phyloP scores from a whole-genome alignment of 106 monocot genomes.

The Allium sativum region DNA sequence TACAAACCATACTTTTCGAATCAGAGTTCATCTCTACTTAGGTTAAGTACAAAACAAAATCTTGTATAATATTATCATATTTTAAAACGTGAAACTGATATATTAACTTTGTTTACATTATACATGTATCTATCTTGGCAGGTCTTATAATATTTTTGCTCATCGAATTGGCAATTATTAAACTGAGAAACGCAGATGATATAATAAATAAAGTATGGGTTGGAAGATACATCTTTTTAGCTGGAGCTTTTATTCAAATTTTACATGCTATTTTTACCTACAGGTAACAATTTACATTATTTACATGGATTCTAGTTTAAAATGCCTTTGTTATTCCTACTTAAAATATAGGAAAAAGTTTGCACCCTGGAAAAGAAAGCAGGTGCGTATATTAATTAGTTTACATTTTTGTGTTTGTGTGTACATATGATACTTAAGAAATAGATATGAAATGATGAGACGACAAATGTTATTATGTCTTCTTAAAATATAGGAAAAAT shows the following conservation, averaged over 20 bases:
- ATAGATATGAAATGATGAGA: no score
- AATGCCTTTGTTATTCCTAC: no score
- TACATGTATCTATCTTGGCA: neutral
- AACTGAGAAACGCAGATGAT: slow-evolving; percentile 12
- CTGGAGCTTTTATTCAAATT: slow-evolving; percentile 46
- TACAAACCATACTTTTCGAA: slow-evolving; percentile 65
- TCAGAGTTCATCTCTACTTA: slow-evolving; percentile 65
- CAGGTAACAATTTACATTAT: neutral
- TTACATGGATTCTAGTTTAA: no score
- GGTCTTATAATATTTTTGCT: slow-evolving; percentile 59
- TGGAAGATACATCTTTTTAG: slow-evolving; percentile 42
- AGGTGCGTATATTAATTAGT: slow-evolving; percentile 18
- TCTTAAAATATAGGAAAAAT: neutral
- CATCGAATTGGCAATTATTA: slow-evolving; percentile 34
- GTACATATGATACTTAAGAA: no score
- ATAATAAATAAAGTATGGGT: slow-evolving; percentile 40
- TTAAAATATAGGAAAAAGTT: slow-evolving; percentile 55
- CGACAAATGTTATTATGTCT: no score
- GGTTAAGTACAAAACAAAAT: no score
- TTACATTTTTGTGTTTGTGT: no score
- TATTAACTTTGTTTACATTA: neutral
- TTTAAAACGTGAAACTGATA: no score
- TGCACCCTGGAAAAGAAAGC: slow-evolving; percentile 36
- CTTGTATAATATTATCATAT: no score
- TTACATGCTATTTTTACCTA: slow-evolving; percentile 59